Percentiles rank a stretch among this genome's conserved stretches.
Evolutionary conservation across 495 filamentous ascomycete species (phyloP).

Genomic region (Penicillium cosmopolitanum): DNA sequence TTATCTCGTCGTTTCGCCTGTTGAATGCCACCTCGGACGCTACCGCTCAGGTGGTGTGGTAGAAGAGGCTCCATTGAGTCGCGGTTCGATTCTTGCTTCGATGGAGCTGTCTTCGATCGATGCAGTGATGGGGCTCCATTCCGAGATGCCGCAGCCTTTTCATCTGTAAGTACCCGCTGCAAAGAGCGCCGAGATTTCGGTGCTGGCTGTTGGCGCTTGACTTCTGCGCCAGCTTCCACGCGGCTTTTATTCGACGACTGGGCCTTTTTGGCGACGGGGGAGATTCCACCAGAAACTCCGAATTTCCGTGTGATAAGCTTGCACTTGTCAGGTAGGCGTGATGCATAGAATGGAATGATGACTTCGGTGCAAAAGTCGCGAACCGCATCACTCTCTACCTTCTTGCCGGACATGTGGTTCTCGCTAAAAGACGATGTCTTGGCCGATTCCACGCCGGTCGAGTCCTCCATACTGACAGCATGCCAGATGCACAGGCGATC

Average conservation of each 20-base stretch:
- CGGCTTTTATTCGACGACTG: constrained; percentile 30
- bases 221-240: constrained; percentile 58
- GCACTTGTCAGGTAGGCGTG: constrained; percentile 81
- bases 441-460: constrained; percentile 33
- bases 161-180: constrained; percentile 73
- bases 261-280: constrained; percentile 50
- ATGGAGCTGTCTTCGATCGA: constrained; percentile 66
- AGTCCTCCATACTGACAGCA: constrained; percentile 63
- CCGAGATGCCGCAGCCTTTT: constrained; percentile 43
- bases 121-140: constrained; percentile 56
- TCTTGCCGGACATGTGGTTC: constrained; percentile 44
- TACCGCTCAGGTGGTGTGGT: constrained; percentile 35
- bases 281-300: constrained; percentile 70
- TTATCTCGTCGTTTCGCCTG: constrained; percentile 63
- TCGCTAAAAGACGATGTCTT: constrained; percentile 35
- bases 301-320: constrained; percentile 82
- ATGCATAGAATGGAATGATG: constrained; percentile 88
- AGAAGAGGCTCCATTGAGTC: constrained; percentile 42
- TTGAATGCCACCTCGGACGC: constrained; percentile 57
- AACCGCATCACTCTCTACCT: constrained; percentile 58
- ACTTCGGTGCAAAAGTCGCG: constrained; percentile 90
- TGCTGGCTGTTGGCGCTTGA: constrained; percentile 49
- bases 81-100: constrained; percentile 41
- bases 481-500: constrained; percentile 98
- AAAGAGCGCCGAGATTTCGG: constrained; percentile 62